These are phyloP conservation scores for Fusarium guadeloupense DNA, from an alignment of 2,329 filamentous ascomycete genomes.

Conservation along the genomic window DNA sequence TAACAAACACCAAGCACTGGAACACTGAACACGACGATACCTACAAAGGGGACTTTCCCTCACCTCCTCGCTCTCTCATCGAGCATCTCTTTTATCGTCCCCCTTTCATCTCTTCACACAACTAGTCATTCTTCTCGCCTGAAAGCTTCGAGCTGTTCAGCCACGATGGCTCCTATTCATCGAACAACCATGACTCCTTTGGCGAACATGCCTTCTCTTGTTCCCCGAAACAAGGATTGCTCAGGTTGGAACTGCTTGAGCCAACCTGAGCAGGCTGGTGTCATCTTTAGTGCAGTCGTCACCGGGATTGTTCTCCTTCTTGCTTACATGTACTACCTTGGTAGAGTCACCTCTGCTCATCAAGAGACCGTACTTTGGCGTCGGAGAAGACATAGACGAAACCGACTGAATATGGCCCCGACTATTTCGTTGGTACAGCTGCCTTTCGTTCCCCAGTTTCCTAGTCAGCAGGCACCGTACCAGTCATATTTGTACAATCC, in stretches of 20 bases:
- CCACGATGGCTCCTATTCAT: background rate
- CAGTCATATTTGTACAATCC: slow-evolving; percentile 30
- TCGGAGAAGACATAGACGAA: slow-evolving; percentile 11
- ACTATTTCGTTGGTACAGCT: slow-evolving; percentile 20
- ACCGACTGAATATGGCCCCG: background rate
- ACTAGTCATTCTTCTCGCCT: background rate
- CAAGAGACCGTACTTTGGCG: slow-evolving; percentile 16
- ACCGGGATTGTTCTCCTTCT: slow-evolving; percentile 43
- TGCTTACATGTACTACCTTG: slow-evolving; percentile 49
- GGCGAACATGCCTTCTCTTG: background rate
- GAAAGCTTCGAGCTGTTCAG: background rate
- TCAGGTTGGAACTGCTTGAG: slow-evolving; percentile 54
- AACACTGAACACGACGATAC: background rate
- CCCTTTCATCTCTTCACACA: background rate
- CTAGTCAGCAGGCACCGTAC: slow-evolving; percentile 21
- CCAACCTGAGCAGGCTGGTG: slow-evolving; percentile 49
- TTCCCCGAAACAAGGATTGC: slow-evolving; percentile 32
- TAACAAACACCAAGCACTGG: too few species aligned
- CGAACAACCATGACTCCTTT: background rate
- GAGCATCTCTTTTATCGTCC: background rate
- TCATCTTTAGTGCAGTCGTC: slow-evolving; percentile 51
- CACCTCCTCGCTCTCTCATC: background rate
- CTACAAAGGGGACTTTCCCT: background rate
- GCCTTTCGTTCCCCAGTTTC: slow-evolving; percentile 24
- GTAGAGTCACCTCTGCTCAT: slow-evolving; percentile 32